These are phyloP conservation scores for Cardamine occulta DNA, from an alignment of 345 rosid genomes.

Conservation along the genomic window DNA sequence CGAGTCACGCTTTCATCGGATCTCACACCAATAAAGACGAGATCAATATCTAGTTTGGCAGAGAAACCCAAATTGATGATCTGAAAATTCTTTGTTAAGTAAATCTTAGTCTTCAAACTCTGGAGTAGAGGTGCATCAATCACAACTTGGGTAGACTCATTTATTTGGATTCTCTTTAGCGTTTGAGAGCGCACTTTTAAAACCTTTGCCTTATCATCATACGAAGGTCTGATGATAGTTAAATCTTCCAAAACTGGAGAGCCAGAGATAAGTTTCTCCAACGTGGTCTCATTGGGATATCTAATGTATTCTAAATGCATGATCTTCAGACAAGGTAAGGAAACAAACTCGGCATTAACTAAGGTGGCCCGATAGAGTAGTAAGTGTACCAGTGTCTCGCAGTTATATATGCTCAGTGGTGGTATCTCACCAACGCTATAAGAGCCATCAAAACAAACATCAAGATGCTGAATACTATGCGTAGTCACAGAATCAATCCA, in stretches of 20 bases:
- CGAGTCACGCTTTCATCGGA: too few relatives aligned
- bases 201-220: too few relatives aligned
- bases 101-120: background rate
- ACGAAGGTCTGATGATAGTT: background rate
- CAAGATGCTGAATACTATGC: background rate
- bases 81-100: background rate
- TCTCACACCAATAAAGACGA: too few relatives aligned
- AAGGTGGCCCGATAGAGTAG: background rate
- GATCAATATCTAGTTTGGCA: background rate
- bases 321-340: conserved; percentile 24
- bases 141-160: background rate
- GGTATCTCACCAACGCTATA: too few relatives aligned
- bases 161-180: background rate
- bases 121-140: conserved; percentile 28
- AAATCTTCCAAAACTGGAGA: conserved; percentile 26
- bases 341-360: background rate
- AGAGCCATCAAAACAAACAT: too few relatives aligned
- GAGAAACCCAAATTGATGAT: background rate
- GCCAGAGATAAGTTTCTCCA: conserved; percentile 23
- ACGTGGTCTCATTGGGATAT: background rate
- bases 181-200: conserved; percentile 8
- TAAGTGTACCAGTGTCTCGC: conserved; percentile 19
- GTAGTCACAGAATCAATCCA: too few relatives aligned
- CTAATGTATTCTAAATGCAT: background rate
- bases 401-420: background rate